A percentile compares a stretch with the other conserved stretches of the same genome.
Evolutionary conservation across 2,329 filamentous ascomycete genomes (phyloP).

Genomic region (Alternaria burnsii): DNA sequence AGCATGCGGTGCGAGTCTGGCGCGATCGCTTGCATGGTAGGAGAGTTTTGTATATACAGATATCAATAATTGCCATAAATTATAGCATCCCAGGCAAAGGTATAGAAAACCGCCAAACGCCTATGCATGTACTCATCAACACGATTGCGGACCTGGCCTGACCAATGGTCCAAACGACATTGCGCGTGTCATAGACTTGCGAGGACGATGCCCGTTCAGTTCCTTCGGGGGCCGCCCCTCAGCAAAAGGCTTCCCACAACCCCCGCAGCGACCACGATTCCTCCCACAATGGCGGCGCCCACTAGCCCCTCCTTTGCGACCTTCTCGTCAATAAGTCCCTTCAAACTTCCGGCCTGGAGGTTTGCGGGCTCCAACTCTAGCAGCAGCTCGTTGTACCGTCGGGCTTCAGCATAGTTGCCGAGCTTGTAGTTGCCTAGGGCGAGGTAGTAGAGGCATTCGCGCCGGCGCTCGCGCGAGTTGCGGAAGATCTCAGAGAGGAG

Average conservation of each 20-base stretch:
- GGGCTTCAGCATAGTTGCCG: constrained; percentile 93
- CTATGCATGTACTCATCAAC: constrained; percentile 27
- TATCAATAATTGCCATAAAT: constrained; percentile 14
- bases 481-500: constrained; percentile 97
- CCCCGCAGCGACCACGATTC: constrained; percentile 91
- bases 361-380: constrained; percentile 91
- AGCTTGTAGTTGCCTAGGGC: constrained; percentile 98
- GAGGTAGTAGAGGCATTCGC: constrained; percentile 98
- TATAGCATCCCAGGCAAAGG: constrained; percentile 22
- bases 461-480: constrained; percentile 86
- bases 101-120: constrained; percentile 40
- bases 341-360: constrained; percentile 86
- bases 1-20: not conserved
- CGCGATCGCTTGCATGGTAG: not conserved
- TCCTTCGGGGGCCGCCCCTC: constrained; percentile 72
- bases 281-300: constrained; percentile 93
- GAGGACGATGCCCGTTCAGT: constrained; percentile 34
- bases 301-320: constrained; percentile 93
- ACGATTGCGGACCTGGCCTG: not conserved
- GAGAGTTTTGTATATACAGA: constrained; percentile 15
- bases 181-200: not conserved
- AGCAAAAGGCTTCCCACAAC: constrained; percentile 88
- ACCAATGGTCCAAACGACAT: not conserved
- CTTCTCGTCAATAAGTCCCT: constrained; percentile 91
- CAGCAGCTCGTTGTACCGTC: constrained; percentile 92